Conservation (phyloP, 345 rosid species). For the Salix brachista region DNA sequence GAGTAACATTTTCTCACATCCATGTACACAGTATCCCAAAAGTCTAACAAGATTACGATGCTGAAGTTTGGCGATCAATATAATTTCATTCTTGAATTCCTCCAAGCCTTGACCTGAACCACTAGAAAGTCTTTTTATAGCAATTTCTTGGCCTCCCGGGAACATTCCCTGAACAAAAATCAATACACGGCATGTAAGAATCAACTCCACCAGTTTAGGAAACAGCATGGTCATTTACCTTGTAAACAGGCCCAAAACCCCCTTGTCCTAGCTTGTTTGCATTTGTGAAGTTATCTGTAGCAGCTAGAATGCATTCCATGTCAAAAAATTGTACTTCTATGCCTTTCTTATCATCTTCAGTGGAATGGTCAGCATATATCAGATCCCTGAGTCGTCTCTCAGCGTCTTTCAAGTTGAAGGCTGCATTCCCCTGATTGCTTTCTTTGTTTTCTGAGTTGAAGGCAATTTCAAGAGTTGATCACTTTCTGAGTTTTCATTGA, state of each 20-base stretch:
- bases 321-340: conserved; percentile 44
- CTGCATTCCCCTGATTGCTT: conserved; percentile 1
- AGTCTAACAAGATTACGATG: conserved; percentile 57
- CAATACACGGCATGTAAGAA: not conserved
- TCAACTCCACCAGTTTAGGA: too few species aligned
- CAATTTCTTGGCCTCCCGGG: conserved; percentile 49
- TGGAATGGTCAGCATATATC: conserved; percentile 21
- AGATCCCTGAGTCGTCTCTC: conserved; percentile 30
- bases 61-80: conserved; percentile 52
- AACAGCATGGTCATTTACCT: conserved; percentile 22
- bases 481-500: too few species aligned
- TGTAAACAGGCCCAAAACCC: conserved; percentile 65
- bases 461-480: not conserved
- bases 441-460: conserved; percentile 19
- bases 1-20: conserved; percentile 46
- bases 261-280: conserved; percentile 54
- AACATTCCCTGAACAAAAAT: conserved; percentile 34
- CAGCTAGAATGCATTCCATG: conserved; percentile 37
- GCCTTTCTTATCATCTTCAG: conserved; percentile 35
- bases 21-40: conserved; percentile 44
- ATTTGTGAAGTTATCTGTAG: conserved; percentile 45
- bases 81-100: conserved; percentile 57
- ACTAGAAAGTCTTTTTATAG: conserved; percentile 55
- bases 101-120: conserved; percentile 55
- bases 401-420: conserved; percentile 20